Conservation (phyloP, 495 filamentous ascomycete species). For the Aspergillus affinis region DNA sequence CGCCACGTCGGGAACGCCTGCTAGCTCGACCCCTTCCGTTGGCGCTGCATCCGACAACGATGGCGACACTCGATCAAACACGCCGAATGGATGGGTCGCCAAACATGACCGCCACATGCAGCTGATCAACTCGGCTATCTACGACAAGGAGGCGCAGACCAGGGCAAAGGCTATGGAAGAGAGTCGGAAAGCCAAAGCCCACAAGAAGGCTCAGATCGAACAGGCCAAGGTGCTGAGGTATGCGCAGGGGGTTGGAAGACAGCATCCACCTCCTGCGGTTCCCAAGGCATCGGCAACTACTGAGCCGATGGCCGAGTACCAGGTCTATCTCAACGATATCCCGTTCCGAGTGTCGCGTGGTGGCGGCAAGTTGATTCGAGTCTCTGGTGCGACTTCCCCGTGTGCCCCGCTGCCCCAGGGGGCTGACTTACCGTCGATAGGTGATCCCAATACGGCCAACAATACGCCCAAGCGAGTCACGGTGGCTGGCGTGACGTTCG, state of each 20-base stretch:
- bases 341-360: slow-evolving; percentile 72
- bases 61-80: slow-evolving; percentile 26
- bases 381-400: slow-evolving; percentile 59
- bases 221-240: slow-evolving; percentile 52
- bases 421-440: slow-evolving; percentile 51
- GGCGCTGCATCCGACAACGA: slow-evolving; percentile 40
- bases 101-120: slow-evolving; percentile 85
- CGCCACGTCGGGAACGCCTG: slow-evolving; percentile 26
- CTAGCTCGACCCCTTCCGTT: slow-evolving; percentile 29
- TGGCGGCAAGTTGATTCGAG: slow-evolving; percentile 81
- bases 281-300: slow-evolving; percentile 35
- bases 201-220: slow-evolving; percentile 62
- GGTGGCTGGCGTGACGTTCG: slow-evolving; percentile 81
- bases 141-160: slow-evolving; percentile 71
- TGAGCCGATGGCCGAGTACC: slow-evolving; percentile 48
- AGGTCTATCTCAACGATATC: slow-evolving; percentile 73
- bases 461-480: slow-evolving; percentile 76
- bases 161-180: slow-evolving; percentile 73
- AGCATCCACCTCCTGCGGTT: slow-evolving; percentile 34
- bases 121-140: slow-evolving; percentile 81
- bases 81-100: slow-evolving; percentile 64
- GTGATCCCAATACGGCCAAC: slow-evolving; percentile 60
- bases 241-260: slow-evolving; percentile 33
- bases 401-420: slow-evolving; percentile 10
- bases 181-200: slow-evolving; percentile 60